Evolutionary conservation across 179 eudicot species (phyloP).

Genomic region (Beta corolliflora): DNA sequence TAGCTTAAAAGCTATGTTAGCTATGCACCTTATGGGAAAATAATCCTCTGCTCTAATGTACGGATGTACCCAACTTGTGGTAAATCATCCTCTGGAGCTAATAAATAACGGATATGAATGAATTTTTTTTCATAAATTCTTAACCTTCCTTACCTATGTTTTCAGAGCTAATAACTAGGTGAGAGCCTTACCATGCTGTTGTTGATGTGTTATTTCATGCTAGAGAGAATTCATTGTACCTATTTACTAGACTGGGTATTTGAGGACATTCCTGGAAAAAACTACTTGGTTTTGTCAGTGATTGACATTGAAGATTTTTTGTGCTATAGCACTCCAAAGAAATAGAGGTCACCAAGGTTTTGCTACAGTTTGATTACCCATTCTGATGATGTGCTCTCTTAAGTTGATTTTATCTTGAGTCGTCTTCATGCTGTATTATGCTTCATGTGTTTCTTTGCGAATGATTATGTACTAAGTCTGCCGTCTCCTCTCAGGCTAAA

Average conservation of each 20-base stretch:
- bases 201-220: neutral
- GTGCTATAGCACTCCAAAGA: neutral
- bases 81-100: neutral
- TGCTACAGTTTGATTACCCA: neutral
- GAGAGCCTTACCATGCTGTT: neutral
- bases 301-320: neutral
- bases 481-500: constrained; percentile 36
- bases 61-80: neutral
- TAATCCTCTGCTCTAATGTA: no score
- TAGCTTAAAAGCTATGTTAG: no score
- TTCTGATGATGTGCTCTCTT: neutral
- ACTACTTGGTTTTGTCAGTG: neutral
- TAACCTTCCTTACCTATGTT: no score
- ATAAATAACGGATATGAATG: no score
- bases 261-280: neutral
- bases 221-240: neutral
- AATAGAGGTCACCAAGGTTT: neutral
- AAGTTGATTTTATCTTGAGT: neutral
- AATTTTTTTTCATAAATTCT: no score
- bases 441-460: neutral
- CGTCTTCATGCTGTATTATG: neutral
- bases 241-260: neutral
- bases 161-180: neutral
- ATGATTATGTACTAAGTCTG: neutral
- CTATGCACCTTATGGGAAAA: no score